Percentiles rank a stretch among this genome's conserved stretches.
Evolutionary conservation across 805 yeast genomes (phyloP).

Genomic region (Nakazawaea siamensis): DNA sequence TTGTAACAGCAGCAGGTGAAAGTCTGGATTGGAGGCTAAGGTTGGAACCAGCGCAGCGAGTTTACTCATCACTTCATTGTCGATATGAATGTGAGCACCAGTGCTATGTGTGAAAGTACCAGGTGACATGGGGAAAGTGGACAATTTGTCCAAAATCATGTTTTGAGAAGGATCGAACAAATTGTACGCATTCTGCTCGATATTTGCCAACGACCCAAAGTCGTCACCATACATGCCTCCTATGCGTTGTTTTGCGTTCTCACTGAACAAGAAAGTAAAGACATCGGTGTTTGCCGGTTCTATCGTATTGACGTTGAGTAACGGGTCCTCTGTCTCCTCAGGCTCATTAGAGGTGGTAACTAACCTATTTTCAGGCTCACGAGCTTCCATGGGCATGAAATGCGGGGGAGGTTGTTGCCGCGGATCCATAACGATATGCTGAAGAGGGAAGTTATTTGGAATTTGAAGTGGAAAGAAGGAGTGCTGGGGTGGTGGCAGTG

Average conservation of each 20-base stretch:
- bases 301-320: not conserved
- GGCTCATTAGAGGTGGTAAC: no score
- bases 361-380: not conserved
- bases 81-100: constrained; percentile 6
- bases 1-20: constrained; percentile 20
- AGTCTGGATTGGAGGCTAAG: constrained; percentile 20
- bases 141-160: constrained; percentile 3
- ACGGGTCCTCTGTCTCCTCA: not conserved
- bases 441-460: not conserved
- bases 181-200: constrained; percentile 3
- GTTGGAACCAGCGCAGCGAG: constrained; percentile 19
- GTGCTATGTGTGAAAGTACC: not conserved
- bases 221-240: not conserved
- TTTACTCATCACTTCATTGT: constrained; percentile 13
- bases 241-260: no score
- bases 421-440: no score
- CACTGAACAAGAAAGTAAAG: constrained; percentile 7
- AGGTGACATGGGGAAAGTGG: constrained; percentile 4
- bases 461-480: not conserved
- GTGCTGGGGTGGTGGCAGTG: not conserved
- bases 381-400: not conserved
- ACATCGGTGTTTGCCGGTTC: constrained; percentile 9
- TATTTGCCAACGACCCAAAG: constrained; percentile 1
- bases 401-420: not conserved
- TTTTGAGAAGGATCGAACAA: constrained; percentile 6